Conservation (phyloP, 495 filamentous ascomycete genomes). For the Ramalina peruviana region DNA sequence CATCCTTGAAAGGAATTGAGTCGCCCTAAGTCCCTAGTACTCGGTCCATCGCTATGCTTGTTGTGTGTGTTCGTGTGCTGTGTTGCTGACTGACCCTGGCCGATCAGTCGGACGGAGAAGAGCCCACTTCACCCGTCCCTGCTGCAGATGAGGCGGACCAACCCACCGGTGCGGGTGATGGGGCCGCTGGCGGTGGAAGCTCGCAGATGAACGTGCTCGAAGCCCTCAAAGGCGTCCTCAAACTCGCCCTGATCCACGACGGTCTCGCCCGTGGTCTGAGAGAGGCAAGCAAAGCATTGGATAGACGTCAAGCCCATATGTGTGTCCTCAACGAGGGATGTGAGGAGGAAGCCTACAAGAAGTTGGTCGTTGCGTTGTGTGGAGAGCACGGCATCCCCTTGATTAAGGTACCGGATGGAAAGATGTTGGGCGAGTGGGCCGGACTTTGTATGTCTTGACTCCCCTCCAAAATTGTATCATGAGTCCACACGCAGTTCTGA, state of each 20-base stretch:
- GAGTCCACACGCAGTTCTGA: neutral
- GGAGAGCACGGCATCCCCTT: constrained; percentile 97
- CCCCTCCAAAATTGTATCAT: neutral
- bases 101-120: constrained; percentile 66
- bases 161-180: constrained; percentile 84
- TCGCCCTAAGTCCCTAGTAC: neutral
- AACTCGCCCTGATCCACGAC: constrained; percentile 98
- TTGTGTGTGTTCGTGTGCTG: neutral
- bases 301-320: constrained; percentile 97
- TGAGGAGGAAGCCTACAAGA: constrained; percentile 99
- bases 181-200: constrained; percentile 60
- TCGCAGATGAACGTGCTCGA: constrained; percentile 97
- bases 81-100: constrained; percentile 5
- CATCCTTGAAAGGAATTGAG: neutral
- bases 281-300: constrained; percentile 93
- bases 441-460: constrained; percentile 72
- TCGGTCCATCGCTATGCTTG: neutral
- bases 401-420: constrained; percentile 99
- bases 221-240: constrained; percentile 84
- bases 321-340: constrained; percentile 97
- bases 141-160: constrained; percentile 49
- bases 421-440: constrained; percentile 99
- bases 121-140: constrained; percentile 56
- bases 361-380: constrained; percentile 95
- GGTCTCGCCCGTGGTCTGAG: constrained; percentile 95